Evolutionary conservation across 306 rosid species (phyloP).

Genomic region (Quercus agrifolia): DNA sequence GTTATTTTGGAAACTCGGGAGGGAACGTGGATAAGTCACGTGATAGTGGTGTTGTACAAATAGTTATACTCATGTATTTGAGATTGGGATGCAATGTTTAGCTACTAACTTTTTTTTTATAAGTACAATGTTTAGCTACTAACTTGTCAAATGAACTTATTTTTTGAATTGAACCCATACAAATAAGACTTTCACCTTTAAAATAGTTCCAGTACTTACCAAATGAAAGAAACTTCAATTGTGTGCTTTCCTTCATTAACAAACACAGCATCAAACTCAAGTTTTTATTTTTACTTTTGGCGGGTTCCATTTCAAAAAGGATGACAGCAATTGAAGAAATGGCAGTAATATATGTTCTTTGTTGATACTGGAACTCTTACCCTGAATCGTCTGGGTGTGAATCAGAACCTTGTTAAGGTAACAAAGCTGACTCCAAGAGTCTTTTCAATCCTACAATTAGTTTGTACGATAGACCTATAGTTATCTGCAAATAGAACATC

Average conservation of each 20-base stretch:
- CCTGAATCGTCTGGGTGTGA: conserved; percentile 70
- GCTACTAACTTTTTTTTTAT: too few species aligned
- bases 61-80: too few species aligned
- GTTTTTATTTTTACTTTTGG: conserved; percentile 15
- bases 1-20: too few species aligned
- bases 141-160: neutral
- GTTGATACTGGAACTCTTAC: conserved; percentile 92
- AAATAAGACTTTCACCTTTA: neutral
- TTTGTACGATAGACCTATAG: neutral
- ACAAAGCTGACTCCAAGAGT: neutral
- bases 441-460: neutral
- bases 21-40: too few species aligned
- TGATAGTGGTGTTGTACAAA: too few species aligned
- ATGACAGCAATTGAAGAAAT: conserved; percentile 97
- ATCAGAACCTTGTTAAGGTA: conserved; percentile 72
- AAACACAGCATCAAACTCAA: neutral
- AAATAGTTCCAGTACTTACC: neutral
- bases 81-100: too few species aligned
- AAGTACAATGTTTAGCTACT: too few species aligned
- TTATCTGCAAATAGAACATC: neutral
- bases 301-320: conserved; percentile 89
- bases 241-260: neutral
- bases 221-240: neutral
- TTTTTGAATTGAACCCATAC: too few species aligned
- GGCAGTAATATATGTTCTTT: conserved; percentile 90